phyloP scores from a whole-genome alignment of 177 flowering plant genomes.

The Vitis hybrid region DNA sequence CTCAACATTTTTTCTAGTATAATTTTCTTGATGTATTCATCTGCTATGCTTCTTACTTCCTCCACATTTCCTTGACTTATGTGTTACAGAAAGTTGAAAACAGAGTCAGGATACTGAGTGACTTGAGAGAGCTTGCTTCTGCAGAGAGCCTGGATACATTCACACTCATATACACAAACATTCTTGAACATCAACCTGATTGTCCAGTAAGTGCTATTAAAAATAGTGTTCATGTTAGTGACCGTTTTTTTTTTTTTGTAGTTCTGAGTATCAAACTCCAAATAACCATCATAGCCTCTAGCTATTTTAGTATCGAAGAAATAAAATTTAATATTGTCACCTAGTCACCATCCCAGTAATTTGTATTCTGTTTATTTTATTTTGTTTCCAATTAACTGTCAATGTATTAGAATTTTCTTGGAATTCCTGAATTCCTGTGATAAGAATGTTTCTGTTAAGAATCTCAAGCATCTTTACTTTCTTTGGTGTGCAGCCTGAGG shows the following conservation, averaged over 20 bases:
- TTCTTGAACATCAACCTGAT: constrained; percentile 95
- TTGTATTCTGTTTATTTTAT: neutral
- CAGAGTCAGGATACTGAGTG: constrained; percentile 74
- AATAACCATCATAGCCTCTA: neutral
- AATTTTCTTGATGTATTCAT: neutral
- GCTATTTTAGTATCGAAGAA: neutral
- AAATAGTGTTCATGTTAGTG: neutral
- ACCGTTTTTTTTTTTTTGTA: neutral
- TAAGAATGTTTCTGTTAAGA: neutral
- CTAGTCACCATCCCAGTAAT: neutral
- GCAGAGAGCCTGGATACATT: constrained; percentile 95
- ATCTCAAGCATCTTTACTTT: neutral
- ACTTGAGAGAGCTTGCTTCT: constrained; percentile 95
- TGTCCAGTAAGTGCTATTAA: constrained; percentile 72
- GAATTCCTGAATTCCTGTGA: neutral
- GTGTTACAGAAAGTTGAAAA: constrained; percentile 86
- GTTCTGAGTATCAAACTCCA: neutral
- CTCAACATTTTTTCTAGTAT: neutral
- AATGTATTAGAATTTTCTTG: neutral
- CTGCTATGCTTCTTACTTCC: neutral
- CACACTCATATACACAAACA: constrained; percentile 90
- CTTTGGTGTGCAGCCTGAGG: constrained; percentile 71
- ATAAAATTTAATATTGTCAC: neutral
- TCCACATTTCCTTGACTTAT: constrained; percentile 2
- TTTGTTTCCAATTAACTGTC: neutral